Evolutionary conservation across 2,329 filamentous ascomycete genomes (phyloP), one percentile per base, ranked within the genome.

Genomic region (Cladosporium sp.): DNA sequence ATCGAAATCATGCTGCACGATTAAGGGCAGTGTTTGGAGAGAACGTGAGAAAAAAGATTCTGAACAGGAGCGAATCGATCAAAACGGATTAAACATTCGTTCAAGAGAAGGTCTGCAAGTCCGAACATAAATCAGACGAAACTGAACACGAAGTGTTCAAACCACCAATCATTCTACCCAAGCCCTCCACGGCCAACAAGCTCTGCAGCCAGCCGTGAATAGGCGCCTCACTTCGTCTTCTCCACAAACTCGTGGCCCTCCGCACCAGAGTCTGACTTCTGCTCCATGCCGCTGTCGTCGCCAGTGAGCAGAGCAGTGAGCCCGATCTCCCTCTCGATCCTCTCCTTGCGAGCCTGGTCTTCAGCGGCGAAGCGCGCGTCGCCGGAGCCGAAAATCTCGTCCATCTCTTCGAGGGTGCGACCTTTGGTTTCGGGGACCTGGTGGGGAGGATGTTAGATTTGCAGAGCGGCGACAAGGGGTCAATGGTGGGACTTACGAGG

Each of bases 351-450:
- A 9, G 38, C 48, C 11, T 19, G 9, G 43, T 50, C 48, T 37
- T 50, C 48, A 7, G 48, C 48, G 9, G 48, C 48, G 14, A 50
- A 50, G 18, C 48, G 48, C 2, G 48, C 18, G 28, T 50, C 48
- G 18, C 41, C 69, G 68, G 16, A 40, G 37, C 63, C 64, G n/a
- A 64, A 64, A 2, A 62, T 7, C 34, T 59, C 56, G 34, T 64
- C 62, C 61, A 64, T 62, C 43, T 65, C 59, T 42, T 65, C 63
- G 33, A 64, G 44, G 13, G 61, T 62, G 19, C 53, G 43, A 11
- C 58, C 60, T 28, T 63, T 63, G 7, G 62, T 64, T 43, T 65
- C 63, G 0, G 63, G 63, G 9, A 44, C 43, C 42, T 52, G 16
- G n/a, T 38, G n/a, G n/a, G 16, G 2, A 14, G 3, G 22, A 14